phyloP scores from a whole-genome alignment of 441 rosid species.

The Corymbia citriodora region DNA sequence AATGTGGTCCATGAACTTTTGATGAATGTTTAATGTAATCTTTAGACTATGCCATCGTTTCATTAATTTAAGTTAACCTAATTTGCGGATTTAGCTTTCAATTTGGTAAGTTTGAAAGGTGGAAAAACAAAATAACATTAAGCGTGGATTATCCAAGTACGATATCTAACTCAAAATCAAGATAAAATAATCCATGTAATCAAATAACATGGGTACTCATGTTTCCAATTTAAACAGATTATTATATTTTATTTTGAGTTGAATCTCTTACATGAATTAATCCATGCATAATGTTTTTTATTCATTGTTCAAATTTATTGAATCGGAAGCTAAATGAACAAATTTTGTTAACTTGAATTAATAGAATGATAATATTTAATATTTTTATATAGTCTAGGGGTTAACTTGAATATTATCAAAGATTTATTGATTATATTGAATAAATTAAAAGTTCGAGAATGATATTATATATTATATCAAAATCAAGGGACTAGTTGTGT shows the following conservation, averaged over 20 bases:
- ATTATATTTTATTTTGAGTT: not conserved
- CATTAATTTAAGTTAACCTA: not conserved
- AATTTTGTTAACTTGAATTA: not conserved
- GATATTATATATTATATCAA: accelerated
- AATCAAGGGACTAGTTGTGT: accelerated
- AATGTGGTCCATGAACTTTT: not conserved
- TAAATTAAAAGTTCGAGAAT: accelerated
- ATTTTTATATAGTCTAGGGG: not conserved
- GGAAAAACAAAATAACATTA: not conserved
- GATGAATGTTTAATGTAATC: not conserved
- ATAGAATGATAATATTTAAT: accelerated
- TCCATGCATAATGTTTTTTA: not conserved
- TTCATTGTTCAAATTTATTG: accelerated
- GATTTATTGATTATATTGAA: accelerated
- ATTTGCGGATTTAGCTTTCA: not conserved
- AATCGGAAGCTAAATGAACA: not conserved
- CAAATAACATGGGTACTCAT: not conserved
- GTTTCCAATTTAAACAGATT: not conserved
- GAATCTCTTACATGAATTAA: not conserved
- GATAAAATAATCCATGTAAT: not conserved
- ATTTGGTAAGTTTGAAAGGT: not conserved
- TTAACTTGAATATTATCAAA: not conserved
- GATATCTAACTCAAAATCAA: not conserved
- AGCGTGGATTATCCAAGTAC: not conserved
- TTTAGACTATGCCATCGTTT: not conserved